Evolutionary conservation across 2,329 filamentous ascomycete species (phyloP).

Genomic region (Uncinocarpus reesii): DNA sequence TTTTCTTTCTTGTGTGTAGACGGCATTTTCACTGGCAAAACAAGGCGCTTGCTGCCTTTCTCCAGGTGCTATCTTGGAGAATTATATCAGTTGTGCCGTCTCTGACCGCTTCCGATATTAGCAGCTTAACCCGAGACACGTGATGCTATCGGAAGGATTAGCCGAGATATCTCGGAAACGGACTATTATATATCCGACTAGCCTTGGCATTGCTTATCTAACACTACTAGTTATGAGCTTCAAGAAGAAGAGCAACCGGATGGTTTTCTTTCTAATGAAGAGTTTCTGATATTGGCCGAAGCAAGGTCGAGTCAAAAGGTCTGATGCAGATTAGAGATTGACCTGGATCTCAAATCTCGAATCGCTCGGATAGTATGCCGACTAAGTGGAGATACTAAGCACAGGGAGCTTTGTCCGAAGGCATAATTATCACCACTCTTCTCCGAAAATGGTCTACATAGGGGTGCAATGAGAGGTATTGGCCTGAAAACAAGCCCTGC

Average conservation of each 20-base stretch:
- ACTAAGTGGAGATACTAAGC: conserved; percentile 3
- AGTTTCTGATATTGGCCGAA: too few species aligned
- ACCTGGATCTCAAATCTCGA: background rate
- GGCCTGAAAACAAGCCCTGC: too few species aligned
- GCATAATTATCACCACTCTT: background rate
- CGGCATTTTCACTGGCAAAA: conserved; percentile 52
- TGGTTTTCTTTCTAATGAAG: too few species aligned
- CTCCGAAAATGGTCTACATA: background rate
- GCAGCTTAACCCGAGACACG: background rate
- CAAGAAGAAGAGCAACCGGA: too few species aligned
- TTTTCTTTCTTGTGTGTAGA: conserved; percentile 84
- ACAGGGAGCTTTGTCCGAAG: background rate
- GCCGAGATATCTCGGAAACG: background rate
- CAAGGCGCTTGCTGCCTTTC: background rate
- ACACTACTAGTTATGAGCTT: background rate
- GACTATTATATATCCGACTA: background rate
- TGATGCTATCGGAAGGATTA: background rate
- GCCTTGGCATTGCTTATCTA: too few species aligned
- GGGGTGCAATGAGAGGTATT: too few species aligned
- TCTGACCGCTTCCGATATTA: background rate
- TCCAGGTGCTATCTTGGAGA: background rate
- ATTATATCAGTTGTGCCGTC: conserved; percentile 5
- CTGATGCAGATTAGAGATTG: too few species aligned
- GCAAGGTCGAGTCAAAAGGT: too few species aligned
- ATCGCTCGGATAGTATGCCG: background rate